Evolutionary conservation across 305 asterid species (phyloP), one percentile per base, ranked within the genome.

Genomic region (Caryopteris hybrid): DNA sequence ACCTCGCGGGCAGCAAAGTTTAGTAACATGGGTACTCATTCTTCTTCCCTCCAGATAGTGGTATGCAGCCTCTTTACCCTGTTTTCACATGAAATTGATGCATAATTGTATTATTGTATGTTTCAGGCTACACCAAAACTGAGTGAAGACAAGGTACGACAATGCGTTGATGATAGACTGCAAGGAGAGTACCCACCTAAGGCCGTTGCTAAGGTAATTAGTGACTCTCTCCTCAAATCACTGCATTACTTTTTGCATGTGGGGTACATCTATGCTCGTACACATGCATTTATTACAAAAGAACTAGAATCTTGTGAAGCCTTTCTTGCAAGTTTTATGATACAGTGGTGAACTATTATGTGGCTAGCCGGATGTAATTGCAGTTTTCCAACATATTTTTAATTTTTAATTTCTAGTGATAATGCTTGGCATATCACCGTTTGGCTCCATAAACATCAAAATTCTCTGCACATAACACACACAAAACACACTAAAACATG

Each of bases 1-100:
- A 55, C 89, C 86, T 36, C 84, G 89, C 41, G 89, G 89, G n/a
- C 89, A 84, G 65, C 89, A 84, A 74, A 84, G 83, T 69, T 68
- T 84, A 63, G 88, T 84, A 2, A 81, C 88, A 76, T 84, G 89
- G 89, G 89, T 83, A 79, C 23, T n/a, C 9, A 10, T 11, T 41
- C 25, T 52, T 5, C 38, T n/a, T 36, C 17, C 36, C 33, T 33
- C 14, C 29, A 58, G n/a, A 46, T 45, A 21, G 57, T 8, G 5
- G 22, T 67, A n/a, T 43, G 5, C 3, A 12, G 48, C n/a, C 56
- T 8, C 21, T 54, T 11, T n/a, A 61, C 12, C 50, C 31, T 36
- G 17, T 22, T 5, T 27, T 18, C 20, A 17, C 11, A 8, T 36
- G 0, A 36, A 36, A 61, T 16, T 10, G 11, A 6, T 34, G 7